Conservation (phyloP, 129 eudicot genomes). For the Flaveria linearis region DNA sequence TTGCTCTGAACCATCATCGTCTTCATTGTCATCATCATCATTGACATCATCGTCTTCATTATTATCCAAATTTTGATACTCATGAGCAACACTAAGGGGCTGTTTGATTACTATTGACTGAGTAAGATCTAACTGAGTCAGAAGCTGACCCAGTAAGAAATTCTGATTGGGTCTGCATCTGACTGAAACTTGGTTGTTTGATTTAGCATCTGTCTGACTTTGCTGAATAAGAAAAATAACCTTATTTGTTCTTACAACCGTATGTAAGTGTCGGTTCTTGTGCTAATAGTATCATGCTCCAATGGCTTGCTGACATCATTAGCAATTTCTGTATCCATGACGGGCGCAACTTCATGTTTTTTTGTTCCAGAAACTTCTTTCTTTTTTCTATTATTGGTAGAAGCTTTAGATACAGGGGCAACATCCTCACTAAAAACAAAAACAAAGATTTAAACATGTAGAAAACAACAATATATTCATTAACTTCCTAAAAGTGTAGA, state of each 20-base stretch:
- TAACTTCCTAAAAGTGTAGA: background rate
- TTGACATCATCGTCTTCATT: conserved; percentile 29
- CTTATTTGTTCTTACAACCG: conserved; percentile 42
- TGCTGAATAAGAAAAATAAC: too few relatives aligned
- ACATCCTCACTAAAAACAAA: conserved; percentile 45
- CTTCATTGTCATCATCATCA: conserved; percentile 29
- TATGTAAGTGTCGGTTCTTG: conserved; percentile 48
- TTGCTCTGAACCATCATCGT: conserved; percentile 27
- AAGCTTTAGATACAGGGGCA: conserved; percentile 34
- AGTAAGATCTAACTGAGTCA: too few relatives aligned
- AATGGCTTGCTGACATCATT: conserved; percentile 35
- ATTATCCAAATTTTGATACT: conserved; percentile 30
- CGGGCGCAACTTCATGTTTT: conserved; percentile 45
- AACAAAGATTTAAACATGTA: background rate
- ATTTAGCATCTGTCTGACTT: too few relatives aligned
- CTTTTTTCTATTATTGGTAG: conserved; percentile 32
- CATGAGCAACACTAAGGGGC: conserved; percentile 37
- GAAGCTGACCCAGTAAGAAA: too few relatives aligned
- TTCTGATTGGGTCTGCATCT: too few relatives aligned
- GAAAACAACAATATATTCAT: background rate
- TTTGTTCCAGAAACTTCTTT: conserved; percentile 37
- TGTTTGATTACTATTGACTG: too few relatives aligned
- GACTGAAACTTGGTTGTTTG: too few relatives aligned
- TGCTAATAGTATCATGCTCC: conserved; percentile 49
- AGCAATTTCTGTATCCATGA: conserved; percentile 27